A percentile compares a stretch with the other conserved stretches of the same genome.
Conservation (phyloP, 257 asterid genomes). For the Gentiana macrophylla region DNA sequence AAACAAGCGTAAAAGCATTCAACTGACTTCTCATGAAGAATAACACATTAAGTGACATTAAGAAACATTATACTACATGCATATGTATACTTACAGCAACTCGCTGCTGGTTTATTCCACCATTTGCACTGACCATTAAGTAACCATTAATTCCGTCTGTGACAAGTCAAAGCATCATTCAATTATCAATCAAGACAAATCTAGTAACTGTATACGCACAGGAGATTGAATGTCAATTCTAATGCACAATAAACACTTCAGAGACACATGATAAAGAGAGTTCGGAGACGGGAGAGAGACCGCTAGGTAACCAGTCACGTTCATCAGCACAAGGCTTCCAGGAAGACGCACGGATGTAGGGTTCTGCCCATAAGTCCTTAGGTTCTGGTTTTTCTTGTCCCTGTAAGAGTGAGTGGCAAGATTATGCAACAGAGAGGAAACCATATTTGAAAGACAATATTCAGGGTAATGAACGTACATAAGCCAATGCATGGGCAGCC, state of each 20-base stretch:
- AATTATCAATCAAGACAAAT: constrained; percentile 1
- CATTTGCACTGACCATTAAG: constrained; percentile 90
- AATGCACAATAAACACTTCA: background rate
- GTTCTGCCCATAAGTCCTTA: constrained; percentile 90
- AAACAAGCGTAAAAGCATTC: background rate
- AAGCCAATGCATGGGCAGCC: constrained; percentile 95
- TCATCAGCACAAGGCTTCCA: constrained; percentile 88
- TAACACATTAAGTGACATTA: too few relatives aligned
- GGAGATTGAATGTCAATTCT: background rate
- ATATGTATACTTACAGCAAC: constrained; percentile 77
- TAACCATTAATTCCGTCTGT: constrained; percentile 75
- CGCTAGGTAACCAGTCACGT: constrained; percentile 61
- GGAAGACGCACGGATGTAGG: constrained; percentile 57
- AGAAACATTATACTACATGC: constrained; percentile 3
- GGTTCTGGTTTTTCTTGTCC: constrained; percentile 77
- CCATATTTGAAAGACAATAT: constrained; percentile 4
- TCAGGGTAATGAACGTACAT: constrained; percentile 34
- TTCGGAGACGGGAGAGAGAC: constrained; percentile 24
- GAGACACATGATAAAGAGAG: background rate
- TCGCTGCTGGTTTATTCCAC: constrained; percentile 98
- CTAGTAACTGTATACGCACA: constrained; percentile 6
- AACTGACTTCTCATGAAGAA: background rate
- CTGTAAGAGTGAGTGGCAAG: constrained; percentile 28
- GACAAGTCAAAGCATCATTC: constrained; percentile 7
- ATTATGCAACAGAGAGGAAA: constrained; percentile 4